Evolutionary conservation across 2,329 filamentous ascomycete species (phyloP), one percentile per base, ranked within the genome.

Genomic region (Aureobasidium mangrovei): DNA sequence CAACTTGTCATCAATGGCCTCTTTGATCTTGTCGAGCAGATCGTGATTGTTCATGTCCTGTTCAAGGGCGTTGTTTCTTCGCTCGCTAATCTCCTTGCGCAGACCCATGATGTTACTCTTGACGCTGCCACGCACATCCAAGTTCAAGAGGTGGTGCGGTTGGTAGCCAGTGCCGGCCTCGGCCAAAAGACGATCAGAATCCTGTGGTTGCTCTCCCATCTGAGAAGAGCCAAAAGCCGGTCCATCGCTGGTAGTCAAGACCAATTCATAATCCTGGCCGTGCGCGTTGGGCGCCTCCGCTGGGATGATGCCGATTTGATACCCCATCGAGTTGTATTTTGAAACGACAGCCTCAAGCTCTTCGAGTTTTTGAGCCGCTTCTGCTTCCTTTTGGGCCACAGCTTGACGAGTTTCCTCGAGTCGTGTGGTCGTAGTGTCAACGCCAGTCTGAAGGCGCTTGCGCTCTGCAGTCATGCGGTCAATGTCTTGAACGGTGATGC

Each of bases 381-480:
- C 91, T n/a, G 80, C 70, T 70, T 98, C 94, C 63, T 88, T 93
- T 61, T 95, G 90, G 18, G 84, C 79, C 1, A 93, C 86, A 60
- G 82, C 85, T 60, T 81, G 85, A 73, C 94, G 94, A 7, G 85
- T 80, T 59, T 97, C 93, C 55, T 96, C 91, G 0, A 96, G 76
- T 51, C 88, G 80, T 53, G 81, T 77, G 4, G 82, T 78, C 0
- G 88, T 86, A 2, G 84, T 80, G 62, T 95, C 89, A 42, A 95
- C 85, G 40, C 85, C 87, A 63, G 86, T 91, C 60, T 95, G 88
- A n/a, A 98, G 79, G 44, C 93, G 84, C 65, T 98, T 93, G 52
- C 91, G 84, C 69, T 98, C 93, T 35, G 88, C 85, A 62, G 90
- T 95, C 91, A 98, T 96, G 69, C 93, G 89, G 77, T 98, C 93